Evolutionary conservation across 1,284 basidiomycete species (phyloP), one percentile per base, ranked within the genome.

Genomic region (Rhodotorula sp.): DNA sequence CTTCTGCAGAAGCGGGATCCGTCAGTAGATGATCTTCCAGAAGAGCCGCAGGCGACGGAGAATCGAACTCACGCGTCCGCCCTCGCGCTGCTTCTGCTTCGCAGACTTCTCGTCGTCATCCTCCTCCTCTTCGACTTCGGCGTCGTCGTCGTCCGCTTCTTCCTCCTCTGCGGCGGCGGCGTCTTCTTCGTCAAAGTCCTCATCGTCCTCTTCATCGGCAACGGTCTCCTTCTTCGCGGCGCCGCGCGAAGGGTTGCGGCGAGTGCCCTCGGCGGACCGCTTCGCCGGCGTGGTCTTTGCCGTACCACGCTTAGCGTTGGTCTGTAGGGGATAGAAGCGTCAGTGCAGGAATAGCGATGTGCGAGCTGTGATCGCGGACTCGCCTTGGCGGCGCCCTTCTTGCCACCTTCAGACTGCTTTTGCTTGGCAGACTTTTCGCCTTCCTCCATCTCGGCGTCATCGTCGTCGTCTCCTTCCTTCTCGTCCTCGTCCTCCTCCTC

Each of bases 361-460:
- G 54, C 28, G 14, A 16, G n/a, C 12, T 38, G 15, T 21, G 3
- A n/a, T 4, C 43, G 16, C 1, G 18, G 21, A 47, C 66, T 14
- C 28, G 61, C 69, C 62, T 66, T 73, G 26, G 72, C 64, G 10
- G 69, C 68, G 63, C 62, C 62, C 60, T 70, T 70, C 66, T 69
- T 67, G 18, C 66, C 71, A 2, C 67, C 71, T 26, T 60, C 66
- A 31, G 60, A 49, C 38, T 73, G 64, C 49, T 65, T 60, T 38
- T 69, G n/a, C 23, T 57, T 64, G 14, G 56, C 60, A 3, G 56
- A 48, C 56, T 64, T 60, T 14, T 67, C 45, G 16, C 60, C 52
- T 28, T 64, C 59, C 3, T 69, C 64, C 6, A 56, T 28, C 2
- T 19, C 64, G 14, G 60, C 47, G 0, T 70, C 69, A 1, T 52